phyloP scores from a whole-genome alignment of 2,329 filamentous ascomycete species.

The Neurospora sp. region DNA sequence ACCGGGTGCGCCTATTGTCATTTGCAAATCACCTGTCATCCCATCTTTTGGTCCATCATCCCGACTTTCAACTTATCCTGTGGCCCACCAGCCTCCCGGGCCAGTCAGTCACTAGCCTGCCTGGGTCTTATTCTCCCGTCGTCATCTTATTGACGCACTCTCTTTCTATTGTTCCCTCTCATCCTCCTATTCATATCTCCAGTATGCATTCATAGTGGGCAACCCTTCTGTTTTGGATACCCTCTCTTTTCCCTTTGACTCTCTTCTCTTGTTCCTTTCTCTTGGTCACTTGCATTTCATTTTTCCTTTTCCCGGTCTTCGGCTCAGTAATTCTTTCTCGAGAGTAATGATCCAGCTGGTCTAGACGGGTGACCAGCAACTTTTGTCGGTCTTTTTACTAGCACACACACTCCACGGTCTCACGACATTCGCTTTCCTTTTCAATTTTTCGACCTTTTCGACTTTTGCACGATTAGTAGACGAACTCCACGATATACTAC shows the following conservation, averaged over 20 bases:
- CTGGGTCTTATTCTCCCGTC: not conserved
- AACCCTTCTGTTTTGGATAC: conserved; percentile 2
- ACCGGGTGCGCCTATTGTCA: conserved; percentile 5
- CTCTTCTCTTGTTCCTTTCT: not conserved
- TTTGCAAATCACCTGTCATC: conserved; percentile 3
- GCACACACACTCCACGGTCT: not conserved
- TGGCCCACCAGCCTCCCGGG: not conserved
- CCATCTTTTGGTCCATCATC: conserved; percentile 2
- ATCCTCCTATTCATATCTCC: conserved; percentile 2
- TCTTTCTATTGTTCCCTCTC: conserved; percentile 9
- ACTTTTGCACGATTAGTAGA: not conserved
- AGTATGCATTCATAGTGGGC: conserved; percentile 1
- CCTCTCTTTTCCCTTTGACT: conserved; percentile 6
- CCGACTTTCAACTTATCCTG: not conserved
- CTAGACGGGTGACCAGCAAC: conserved; percentile 5
- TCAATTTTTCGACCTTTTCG: not conserved
- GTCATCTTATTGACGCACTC: not conserved
- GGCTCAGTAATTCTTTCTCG: not conserved
- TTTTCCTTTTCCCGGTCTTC: not conserved
- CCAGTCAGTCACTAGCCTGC: not conserved
- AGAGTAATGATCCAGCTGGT: conserved; percentile 10
- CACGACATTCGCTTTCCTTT: not conserved
- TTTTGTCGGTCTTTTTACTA: not conserved
- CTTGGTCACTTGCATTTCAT: not conserved
- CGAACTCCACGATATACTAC: not conserved